Percentiles rank a stretch among this genome's conserved stretches.
These are phyloP conservation scores for Silene coronaria DNA, from an alignment of 179 eudicot species.

Conservation along the genomic window DNA sequence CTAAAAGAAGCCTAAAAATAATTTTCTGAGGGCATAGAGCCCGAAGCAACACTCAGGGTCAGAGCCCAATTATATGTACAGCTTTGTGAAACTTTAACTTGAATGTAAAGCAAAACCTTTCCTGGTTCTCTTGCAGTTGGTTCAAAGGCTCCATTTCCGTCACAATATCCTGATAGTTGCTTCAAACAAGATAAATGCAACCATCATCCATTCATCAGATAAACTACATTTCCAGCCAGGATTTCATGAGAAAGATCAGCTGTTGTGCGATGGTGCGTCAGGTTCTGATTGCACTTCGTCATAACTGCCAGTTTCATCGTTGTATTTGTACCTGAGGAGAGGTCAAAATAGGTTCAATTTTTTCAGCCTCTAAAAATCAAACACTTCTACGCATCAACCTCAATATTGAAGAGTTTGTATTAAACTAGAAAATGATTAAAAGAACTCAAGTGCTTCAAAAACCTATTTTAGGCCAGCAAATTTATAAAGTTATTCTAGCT, in stretches of 20 bases:
- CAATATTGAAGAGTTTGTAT: not conserved
- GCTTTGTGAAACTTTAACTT: not conserved
- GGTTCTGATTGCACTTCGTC: slow-evolving; percentile 46
- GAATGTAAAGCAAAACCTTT: not conserved
- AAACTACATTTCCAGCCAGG: not conserved
- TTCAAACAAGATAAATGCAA: not conserved
- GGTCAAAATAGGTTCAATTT: not conserved
- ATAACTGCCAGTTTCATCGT: slow-evolving; percentile 58
- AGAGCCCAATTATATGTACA: not conserved
- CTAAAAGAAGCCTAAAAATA: not conserved
- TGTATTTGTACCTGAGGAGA: slow-evolving; percentile 64
- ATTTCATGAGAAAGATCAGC: slow-evolving; percentile 20
- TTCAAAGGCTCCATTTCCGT: not conserved
- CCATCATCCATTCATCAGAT: not conserved
- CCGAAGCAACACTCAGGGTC: not conserved
- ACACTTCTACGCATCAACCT: not conserved
- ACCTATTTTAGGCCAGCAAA: not conserved
- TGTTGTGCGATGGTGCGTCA: slow-evolving; percentile 21
- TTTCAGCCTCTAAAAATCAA: not conserved
- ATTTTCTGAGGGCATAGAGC: not conserved
- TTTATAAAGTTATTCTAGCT: not conserved
- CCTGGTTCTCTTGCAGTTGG: not conserved
- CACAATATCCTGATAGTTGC: not conserved
- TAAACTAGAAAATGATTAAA: not conserved
- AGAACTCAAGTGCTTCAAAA: not conserved